Evolutionary conservation across 306 rosid species (phyloP), one percentile per base, ranked within the genome.

Genomic region (Cyamopsis tetragonoloba): DNA sequence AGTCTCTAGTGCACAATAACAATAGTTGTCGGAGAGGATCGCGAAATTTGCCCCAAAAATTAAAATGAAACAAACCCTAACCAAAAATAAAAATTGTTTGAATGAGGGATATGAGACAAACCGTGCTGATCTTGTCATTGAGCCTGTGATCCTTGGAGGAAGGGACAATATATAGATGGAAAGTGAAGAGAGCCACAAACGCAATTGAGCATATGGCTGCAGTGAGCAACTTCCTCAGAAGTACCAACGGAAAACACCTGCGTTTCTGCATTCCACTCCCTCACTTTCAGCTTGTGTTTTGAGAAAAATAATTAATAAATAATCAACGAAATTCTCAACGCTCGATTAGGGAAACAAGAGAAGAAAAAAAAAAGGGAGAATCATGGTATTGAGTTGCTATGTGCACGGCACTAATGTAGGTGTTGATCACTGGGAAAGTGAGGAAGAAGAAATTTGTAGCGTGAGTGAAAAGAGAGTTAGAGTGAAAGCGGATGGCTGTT

Each of bases 101-200:
- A 35, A 66, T 3, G 56, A 28, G 43, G 22, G 18, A 65, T 55
- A 41, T 4, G 15, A 70, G 43, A 46, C 47, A 38, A 58, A 88
- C 98, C 96, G 88, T 81, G 48, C 84, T 75, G 59, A 89, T 84
- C 83, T 79, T 88, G 80, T 85, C 93, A 82, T 85, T 83, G 85
- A 87, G 86, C 74, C 79, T 71, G 7, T 83, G 80, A 80, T 80
- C 86, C 49, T 76, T 70, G 34, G 89, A 88, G 3, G 93, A 86
- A 81, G 97, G 92, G 46, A 92, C 82, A 35, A 82, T 65, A 66
- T 81, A 88, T 1, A 85, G 62, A 61, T 81, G 95, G 14, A 70
- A 86, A 41, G 95, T 86, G 81, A 88, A 72, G 17, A 93, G 72
- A 43, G 90, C 90, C 34, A 86, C 59, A 3, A 84, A 58, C 12